phyloP scores from a whole-genome alignment of 179 eudicot species.

The Heliamphora pulchella region DNA sequence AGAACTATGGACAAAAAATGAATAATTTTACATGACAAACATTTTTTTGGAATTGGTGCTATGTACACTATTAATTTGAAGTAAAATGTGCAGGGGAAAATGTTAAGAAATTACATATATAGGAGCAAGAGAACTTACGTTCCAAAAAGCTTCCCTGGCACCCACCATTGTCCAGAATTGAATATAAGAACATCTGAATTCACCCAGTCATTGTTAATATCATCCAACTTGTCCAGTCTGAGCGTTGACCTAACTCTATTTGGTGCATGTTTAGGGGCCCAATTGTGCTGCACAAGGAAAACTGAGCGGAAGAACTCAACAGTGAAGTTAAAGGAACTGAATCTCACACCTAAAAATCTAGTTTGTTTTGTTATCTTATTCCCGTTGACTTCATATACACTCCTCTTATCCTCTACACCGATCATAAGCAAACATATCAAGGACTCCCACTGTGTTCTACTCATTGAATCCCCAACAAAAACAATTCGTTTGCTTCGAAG shows the following conservation, averaged over 20 bases:
- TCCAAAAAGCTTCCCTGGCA: slow-evolving; percentile 77
- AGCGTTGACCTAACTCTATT: slow-evolving; percentile 70
- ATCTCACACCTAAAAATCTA: slow-evolving; percentile 67
- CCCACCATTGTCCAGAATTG: slow-evolving; percentile 99
- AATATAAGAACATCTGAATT: slow-evolving; percentile 77
- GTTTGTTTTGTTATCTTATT: slow-evolving; percentile 61
- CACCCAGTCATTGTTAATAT: slow-evolving; percentile 57
- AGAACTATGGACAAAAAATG: no score
- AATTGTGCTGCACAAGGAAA: slow-evolving; percentile 53
- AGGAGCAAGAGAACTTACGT: slow-evolving; percentile 44
- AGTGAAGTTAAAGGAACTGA: slow-evolving; percentile 54
- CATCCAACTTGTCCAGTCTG: slow-evolving; percentile 74
- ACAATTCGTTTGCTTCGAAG: slow-evolving; percentile 75
- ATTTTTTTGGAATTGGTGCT: no score
- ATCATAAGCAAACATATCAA: slow-evolving; percentile 87
- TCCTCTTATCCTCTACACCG: slow-evolving; percentile 67
- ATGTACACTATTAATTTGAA: not conserved
- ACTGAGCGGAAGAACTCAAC: slow-evolving; percentile 87
- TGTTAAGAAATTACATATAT: not conserved
- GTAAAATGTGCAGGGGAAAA: not conserved
- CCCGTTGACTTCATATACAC: slow-evolving; percentile 80
- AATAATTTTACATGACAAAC: no score
- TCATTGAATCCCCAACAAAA: slow-evolving; percentile 96
- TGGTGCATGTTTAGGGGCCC: slow-evolving; percentile 59
- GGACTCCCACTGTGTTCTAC: slow-evolving; percentile 97